phyloP scores from a whole-genome alignment of 345 rosid species.

The Gossypium herbaceum region DNA sequence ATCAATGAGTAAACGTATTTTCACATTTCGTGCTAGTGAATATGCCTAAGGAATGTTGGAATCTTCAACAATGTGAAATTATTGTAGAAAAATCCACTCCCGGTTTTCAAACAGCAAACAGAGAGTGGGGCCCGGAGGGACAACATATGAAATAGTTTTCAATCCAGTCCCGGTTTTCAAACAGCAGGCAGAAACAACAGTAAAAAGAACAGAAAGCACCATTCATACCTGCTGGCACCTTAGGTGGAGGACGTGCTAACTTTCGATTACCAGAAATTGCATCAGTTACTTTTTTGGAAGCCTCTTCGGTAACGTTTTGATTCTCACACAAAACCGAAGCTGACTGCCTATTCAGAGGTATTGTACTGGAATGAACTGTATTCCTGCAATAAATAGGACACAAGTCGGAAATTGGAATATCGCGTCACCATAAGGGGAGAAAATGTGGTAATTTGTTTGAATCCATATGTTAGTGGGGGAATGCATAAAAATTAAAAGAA shows the following conservation, averaged over 20 bases:
- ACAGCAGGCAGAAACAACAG: not conserved
- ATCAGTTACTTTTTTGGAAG: slow-evolving; percentile 41
- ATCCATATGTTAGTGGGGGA: not conserved
- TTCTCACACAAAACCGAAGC: slow-evolving; percentile 36
- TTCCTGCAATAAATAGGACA: slow-evolving; percentile 30
- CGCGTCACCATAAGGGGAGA: not conserved
- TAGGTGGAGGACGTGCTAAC: slow-evolving; percentile 71
- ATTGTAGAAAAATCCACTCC: not conserved
- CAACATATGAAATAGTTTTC: too few species aligned
- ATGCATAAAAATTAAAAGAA: not conserved
- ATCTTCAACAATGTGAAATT: not conserved
- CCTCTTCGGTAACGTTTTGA: slow-evolving; percentile 39
- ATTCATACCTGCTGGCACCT: slow-evolving; percentile 64
- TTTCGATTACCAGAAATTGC: slow-evolving; percentile 43
- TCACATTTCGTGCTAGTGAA: not conserved
- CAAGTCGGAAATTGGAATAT: not conserved
- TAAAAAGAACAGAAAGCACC: not conserved
- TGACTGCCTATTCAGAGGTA: slow-evolving; percentile 43
- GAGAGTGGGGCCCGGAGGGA: too few species aligned
- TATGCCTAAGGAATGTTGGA: not conserved
- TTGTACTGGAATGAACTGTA: slow-evolving; percentile 49
- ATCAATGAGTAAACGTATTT: not conserved
- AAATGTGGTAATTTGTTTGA: not conserved
- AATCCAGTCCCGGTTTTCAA: too few species aligned
- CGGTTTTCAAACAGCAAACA: not conserved